Base-by-base conservation (phyloP, 331 rosid genomes). In the Malus hybrid region DNA sequence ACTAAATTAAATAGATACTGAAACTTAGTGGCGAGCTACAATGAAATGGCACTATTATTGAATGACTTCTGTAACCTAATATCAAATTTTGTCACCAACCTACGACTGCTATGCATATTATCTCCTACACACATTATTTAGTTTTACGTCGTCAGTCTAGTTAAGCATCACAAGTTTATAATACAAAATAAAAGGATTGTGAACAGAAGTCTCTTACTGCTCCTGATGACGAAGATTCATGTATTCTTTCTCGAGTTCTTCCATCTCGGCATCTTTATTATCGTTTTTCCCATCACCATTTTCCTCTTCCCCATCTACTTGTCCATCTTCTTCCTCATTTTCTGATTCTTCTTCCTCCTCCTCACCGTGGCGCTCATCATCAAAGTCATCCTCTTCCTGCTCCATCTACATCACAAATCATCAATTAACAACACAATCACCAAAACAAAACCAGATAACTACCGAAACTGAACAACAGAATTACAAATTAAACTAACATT, bases 201-300 rank as follows among this genome's bases (percentile, higher is more conserved):
- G 10, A 36, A 24, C 1, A 19, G 10, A 65, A 82, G 79, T 50
- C 97, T 81, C 98, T 88, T 80, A 94, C 98, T 77, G 84, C 76
- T 94, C 93, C 85, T 88, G 90, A 20, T 84, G 75, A 67, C 88
- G 90, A 79, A 91, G 90, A 75, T 80, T 82, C 80, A 66, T 82
- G 67, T 87, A 90, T 80, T 91, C 91, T 80, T 90, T 85, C 86
- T 91, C 95, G 59, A 91, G 97, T 33, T 88, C 87, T 75, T 88
- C 95, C 92, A 94, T 76, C 80, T 90, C 98, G 15, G 80, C 86
- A 73, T 79, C 89, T 52, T 69, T 76, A 14, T 57, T 56, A 27
- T 69, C 80, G 63, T 76, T 31, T 12, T 59, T 67, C 85, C 70
- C 70, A 44, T 67, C 84, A 69, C 67, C 81, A 54, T 13, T 72